Conservation (phyloP, 1,139 yeast genomes). For the Casaregolazyma suthepensis region DNA sequence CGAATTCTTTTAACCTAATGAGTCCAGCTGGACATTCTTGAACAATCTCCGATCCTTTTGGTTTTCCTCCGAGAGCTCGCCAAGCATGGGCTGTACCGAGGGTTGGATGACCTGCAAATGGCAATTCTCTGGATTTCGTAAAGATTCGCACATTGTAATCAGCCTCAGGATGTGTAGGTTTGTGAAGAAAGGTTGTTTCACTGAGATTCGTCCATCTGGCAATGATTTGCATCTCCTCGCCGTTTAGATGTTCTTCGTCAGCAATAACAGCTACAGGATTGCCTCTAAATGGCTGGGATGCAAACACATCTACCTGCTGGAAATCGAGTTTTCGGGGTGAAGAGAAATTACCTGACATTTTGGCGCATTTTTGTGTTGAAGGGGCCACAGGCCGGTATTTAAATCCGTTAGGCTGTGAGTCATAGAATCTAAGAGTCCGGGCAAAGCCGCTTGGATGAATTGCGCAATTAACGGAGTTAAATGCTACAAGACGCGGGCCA, state of each 20-base stretch:
- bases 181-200: constrained; percentile 1
- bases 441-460: background rate
- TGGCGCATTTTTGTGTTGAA: background rate
- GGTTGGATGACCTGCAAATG: constrained; percentile 6
- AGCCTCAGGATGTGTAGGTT: constrained; percentile 1
- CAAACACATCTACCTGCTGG: constrained; percentile 4
- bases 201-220: constrained; percentile 1
- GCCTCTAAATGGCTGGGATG: background rate
- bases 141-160: constrained; percentile 3
- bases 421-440: background rate
- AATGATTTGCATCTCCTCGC: background rate
- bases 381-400: background rate
- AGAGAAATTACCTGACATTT: background rate
- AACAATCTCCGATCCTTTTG: background rate
- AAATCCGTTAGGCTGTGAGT: background rate
- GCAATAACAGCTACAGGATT: constrained; percentile 3
- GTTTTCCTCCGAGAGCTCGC: background rate
- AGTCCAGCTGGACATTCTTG: constrained; percentile 4
- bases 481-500: background rate
- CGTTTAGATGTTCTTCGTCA: background rate
- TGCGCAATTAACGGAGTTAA: background rate
- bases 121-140: background rate
- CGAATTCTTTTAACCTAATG: background rate
- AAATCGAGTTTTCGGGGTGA: background rate
- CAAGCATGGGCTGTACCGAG: constrained; percentile 1